Evolutionary conservation across 1,139 yeast species (phyloP), one percentile per base, ranked within the genome.

Genomic region (Taphrina deformans): DNA sequence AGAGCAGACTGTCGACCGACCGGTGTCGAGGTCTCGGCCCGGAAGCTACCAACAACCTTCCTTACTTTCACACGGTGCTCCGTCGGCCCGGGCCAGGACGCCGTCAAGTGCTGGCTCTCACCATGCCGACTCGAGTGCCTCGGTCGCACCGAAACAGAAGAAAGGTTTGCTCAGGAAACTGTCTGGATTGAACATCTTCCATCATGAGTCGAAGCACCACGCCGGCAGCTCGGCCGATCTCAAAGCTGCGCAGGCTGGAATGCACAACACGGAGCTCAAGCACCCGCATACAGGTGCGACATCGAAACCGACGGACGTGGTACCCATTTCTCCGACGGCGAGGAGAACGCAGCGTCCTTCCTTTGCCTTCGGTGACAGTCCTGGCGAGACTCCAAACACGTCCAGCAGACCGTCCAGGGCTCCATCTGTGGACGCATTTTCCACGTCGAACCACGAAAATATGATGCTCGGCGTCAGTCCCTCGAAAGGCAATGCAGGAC

Each of bases 231-330:
- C 55, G 18, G 14, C 44, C 16, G 55, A 51, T 10, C n/a, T 21
- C 26, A 51, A 51, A 27, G 16, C 45, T 7, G 27, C 40, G 10
- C 41, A 51, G n/a, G 55, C 44, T n/a, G 55, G 29, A 2, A 29
- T 29, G 44, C 55, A 51, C 44, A 51, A 51, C n/a, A 31, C 40
- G 16, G 55, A 51, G 44, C 55, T 51, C 55, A 51, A 29, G 16
- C 55, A 51, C 2, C 55, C 55, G 12, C 41, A 31, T 21, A 31
- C 55, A 5, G 44, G 44, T 3, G 21, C 55, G 31, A 16, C 16
- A 1, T 51, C 55, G 10, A 51, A 38, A 4, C 58, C 46, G 24
- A 24, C 33, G 18, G 35, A 53, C 14, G 18, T 24, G 18, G 18
- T 38, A 16, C 45, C 45, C 3, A 53, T 24, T 18, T 31, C 58